These are phyloP conservation scores for Conidiobolus incongruus DNA, from an alignment of 371 early-diverging fungal species.

Conservation along the genomic window DNA sequence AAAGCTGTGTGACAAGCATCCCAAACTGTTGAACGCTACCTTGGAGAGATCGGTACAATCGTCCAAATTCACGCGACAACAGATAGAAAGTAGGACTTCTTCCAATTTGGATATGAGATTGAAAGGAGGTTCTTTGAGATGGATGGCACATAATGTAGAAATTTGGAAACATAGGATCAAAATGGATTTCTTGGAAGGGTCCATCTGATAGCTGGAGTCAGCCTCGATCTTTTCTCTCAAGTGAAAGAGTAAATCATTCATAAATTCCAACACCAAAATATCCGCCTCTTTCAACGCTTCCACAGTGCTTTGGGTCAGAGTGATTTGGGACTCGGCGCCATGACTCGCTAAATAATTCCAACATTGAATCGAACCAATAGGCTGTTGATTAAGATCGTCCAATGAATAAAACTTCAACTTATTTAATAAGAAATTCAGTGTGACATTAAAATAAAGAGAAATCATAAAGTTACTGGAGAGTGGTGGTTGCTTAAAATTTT, in stretches of 20 bases:
- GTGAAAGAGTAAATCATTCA: not conserved
- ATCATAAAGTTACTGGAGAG: slow-evolving; percentile 1
- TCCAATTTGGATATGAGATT: not conserved
- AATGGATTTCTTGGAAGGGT: not conserved
- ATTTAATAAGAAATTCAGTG: slow-evolving; percentile 1
- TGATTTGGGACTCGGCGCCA: not conserved
- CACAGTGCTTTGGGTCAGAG: not conserved
- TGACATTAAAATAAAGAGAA: not conserved
- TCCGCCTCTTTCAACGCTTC: not conserved
- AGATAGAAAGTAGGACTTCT: not conserved
- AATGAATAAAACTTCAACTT: not conserved
- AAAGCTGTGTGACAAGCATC: slow-evolving; percentile 2
- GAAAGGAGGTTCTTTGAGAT: not conserved
- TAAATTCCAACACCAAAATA: not conserved
- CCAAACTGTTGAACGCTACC: not conserved
- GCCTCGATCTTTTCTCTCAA: not conserved
- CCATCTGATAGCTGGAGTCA: not conserved
- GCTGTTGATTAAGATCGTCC: not conserved
- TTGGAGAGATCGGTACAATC: not conserved
- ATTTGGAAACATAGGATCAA: not conserved
- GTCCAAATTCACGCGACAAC: not conserved
- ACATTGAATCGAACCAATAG: not conserved
- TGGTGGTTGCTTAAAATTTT: not conserved
- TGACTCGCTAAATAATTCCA: not conserved
- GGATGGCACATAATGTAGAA: not conserved